phyloP scores from a whole-genome alignment of 148 eudicot genomes.

The Diospyros lotus region DNA sequence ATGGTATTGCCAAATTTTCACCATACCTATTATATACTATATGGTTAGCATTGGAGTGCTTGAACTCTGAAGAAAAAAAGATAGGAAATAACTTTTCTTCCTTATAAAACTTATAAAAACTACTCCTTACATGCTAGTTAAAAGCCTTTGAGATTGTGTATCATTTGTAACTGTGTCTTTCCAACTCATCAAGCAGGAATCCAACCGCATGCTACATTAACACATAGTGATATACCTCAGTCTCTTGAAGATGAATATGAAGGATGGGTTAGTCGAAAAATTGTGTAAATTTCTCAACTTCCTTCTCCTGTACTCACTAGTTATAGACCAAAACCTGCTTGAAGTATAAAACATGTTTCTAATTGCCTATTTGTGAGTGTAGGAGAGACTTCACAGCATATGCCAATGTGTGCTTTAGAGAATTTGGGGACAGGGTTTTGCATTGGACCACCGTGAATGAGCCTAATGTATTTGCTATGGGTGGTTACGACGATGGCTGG shows the following conservation, averaged over 20 bases:
- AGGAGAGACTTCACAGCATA: slow-evolving; percentile 59
- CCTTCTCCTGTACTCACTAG: neutral
- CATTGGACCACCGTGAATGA: slow-evolving; percentile 65
- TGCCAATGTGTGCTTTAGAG: slow-evolving; percentile 67
- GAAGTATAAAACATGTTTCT: neutral
- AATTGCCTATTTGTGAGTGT: slow-evolving; percentile 9
- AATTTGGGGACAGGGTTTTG: slow-evolving; percentile 57
- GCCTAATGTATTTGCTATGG: slow-evolving; percentile 21
- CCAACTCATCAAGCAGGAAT: slow-evolving; percentile 39
- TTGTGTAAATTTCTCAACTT: slow-evolving; percentile 34
- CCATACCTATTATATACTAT: neutral
- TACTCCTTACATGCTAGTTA: slow-evolving; percentile 14
- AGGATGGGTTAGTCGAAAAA: slow-evolving; percentile 46
- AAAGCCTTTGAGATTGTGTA: too few relatives aligned
- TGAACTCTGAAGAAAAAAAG: neutral
- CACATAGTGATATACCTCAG: slow-evolving; percentile 58
- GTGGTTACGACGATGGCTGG: slow-evolving; percentile 25
- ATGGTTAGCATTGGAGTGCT: neutral
- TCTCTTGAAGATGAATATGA: slow-evolving; percentile 72
- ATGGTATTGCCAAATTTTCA: slow-evolving; percentile 25
- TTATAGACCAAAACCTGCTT: neutral
- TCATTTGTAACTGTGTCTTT: slow-evolving; percentile 16
- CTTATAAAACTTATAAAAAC: too few relatives aligned
- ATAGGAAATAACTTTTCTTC: neutral
- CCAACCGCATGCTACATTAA: slow-evolving; percentile 61